Evolutionary conservation across 2,329 filamentous ascomycete genomes (phyloP), one percentile per base, ranked within the genome.

Genomic region (Nemania bipapillata): DNA sequence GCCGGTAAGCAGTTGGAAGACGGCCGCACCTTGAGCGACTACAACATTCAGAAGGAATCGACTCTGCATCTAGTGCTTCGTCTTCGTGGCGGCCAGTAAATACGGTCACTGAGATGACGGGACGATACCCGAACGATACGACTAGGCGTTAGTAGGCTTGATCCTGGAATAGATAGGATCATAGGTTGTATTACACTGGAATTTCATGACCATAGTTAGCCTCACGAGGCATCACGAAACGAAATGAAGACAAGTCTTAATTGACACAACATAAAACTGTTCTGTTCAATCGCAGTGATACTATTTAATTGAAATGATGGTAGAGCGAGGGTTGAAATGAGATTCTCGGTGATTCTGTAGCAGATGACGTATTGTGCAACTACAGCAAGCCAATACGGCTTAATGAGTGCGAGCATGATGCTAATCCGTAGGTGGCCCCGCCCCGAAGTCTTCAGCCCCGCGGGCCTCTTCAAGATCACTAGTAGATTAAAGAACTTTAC

Each of bases 11-110:
- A 91, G 81, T 76, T 91, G 56, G 90, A 93, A 79, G 91, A 94
- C 76, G 91, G 91, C 64, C 89, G 91, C 28, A 94, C 92, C 1
- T 83, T 94, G n/a, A 90, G 88, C n/a, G 92, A 94, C 78, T 94
- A 94, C 86, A 94, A 94, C 83, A 95, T 95, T 70, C 92, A 96
- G 82, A 92, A 92, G 81, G 90, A 92, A 78, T 90, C 88, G 4
- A 92, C 90, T 1, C 85, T 92, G 12, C 90, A 92, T 80, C 80
- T 92, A 74, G 90, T 92, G 57, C 87, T 92, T 63, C 89, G 90
- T 81, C 86, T 92, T 28, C 89, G 90, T 83, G 90, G 90, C 83
- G 90, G 90, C 70, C 82, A 84, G 77, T 85, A 83, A n/a, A 77
- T 69, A 70, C 65, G 57, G 61, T 17, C 22, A 42, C 30, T 58